Percentiles rank a stretch among this genome's conserved stretches.
Evolutionary conservation across 352 stramenopile species (phyloP).

Genomic region (Pythium myriotylum): DNA sequence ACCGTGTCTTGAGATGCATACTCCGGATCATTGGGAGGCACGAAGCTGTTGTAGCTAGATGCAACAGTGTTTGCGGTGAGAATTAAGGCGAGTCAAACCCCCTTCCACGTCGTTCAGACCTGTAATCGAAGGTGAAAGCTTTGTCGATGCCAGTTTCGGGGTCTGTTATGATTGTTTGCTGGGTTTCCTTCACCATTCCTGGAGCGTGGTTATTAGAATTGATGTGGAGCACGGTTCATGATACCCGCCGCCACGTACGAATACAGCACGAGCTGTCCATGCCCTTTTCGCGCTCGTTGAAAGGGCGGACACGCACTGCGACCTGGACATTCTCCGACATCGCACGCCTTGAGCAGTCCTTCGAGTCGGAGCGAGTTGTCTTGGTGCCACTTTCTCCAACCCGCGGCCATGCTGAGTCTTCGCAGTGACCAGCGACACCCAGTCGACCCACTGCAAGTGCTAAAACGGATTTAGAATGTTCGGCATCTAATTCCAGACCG

Average conservation of each 20-base stretch:
- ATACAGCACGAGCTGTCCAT: slow-evolving; percentile 76
- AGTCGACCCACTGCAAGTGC: neutral
- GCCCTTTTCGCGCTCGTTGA: slow-evolving; percentile 80
- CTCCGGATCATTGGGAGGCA: slow-evolving; percentile 46
- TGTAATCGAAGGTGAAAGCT: slow-evolving; percentile 89
- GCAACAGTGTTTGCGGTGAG: neutral
- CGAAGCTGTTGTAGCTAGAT: slow-evolving; percentile 85
- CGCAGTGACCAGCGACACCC: too few species aligned
- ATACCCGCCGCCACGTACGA: slow-evolving; percentile 21
- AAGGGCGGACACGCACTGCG: slow-evolving; percentile 77
- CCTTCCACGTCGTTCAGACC: slow-evolving; percentile 26
- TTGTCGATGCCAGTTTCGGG: slow-evolving; percentile 77
- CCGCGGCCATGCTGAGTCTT: neutral
- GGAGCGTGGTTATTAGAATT: too few species aligned
- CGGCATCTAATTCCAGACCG: too few species aligned
- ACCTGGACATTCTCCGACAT: slow-evolving; percentile 89
- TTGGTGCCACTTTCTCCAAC: neutral
- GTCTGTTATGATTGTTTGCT: slow-evolving; percentile 86
- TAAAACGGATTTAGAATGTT: neutral
- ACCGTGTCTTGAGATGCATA: slow-evolving; percentile 82
- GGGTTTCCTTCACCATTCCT: slow-evolving; percentile 81
- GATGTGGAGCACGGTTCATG: too few species aligned
- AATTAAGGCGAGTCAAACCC: too few species aligned
- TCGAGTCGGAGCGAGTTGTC: neutral
- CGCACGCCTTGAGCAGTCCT: neutral